phyloP scores from a whole-genome alignment of 2,329 filamentous ascomycete species.

The Cryphonectria nitschkei region DNA sequence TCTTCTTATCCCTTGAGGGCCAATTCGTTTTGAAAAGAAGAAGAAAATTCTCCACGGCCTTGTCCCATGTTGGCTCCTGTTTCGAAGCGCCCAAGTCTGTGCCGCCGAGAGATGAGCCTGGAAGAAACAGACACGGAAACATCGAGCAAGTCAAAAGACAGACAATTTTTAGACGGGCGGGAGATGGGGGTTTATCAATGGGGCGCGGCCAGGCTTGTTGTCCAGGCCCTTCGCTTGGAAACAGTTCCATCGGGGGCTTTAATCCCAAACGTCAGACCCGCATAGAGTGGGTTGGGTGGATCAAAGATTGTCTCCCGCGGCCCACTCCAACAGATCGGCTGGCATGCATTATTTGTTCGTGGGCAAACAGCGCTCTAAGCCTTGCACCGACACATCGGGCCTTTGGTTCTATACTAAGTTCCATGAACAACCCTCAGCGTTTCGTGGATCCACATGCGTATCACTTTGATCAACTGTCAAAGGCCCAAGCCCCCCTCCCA shows the following conservation, averaged over 20 bases:
- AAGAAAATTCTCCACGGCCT: not conserved
- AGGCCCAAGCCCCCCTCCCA: conserved; percentile 7
- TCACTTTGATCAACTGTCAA: conserved; percentile 15
- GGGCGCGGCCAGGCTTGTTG: not conserved
- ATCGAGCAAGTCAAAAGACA: conserved; percentile 12
- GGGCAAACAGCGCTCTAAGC: not conserved
- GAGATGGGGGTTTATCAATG: conserved; percentile 13
- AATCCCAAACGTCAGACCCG: conserved; percentile 26
- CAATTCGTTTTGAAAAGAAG: not conserved
- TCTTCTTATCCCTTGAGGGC: not conserved
- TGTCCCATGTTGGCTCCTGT: conserved; percentile 8
- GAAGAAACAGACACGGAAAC: conserved; percentile 16
- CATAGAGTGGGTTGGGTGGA: not conserved
- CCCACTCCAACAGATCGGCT: conserved; percentile 10
- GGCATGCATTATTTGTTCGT: not conserved
- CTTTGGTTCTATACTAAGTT: not conserved
- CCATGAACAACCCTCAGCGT: conserved; percentile 15
- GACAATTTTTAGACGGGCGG: conserved; percentile 13
- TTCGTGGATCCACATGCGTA: conserved; percentile 23
- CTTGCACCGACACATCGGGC: not conserved
- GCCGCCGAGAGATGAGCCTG: not conserved
- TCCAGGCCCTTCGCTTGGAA: conserved; percentile 8
- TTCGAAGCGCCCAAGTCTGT: conserved; percentile 6
- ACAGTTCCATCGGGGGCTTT: conserved; percentile 16
- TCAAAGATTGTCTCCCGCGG: conserved; percentile 12